Base-by-base conservation (phyloP, 2,329 filamentous ascomycete species). In the Akanthomyces dipterigenus region DNA sequence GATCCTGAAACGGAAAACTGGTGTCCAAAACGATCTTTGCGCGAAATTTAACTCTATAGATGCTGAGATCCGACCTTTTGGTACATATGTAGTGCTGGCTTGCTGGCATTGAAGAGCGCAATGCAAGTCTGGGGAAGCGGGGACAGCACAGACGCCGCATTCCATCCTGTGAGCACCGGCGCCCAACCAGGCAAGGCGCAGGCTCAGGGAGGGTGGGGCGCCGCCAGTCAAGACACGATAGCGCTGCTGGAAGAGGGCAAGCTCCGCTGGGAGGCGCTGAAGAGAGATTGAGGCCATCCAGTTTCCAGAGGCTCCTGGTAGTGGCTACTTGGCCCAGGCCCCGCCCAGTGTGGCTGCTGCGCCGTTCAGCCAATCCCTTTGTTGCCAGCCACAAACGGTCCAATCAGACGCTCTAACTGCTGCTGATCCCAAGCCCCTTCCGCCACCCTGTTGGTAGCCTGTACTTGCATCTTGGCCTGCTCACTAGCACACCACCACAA, bases 71-170 rank as follows among this genome's bases (percentile, higher is more conserved):
- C 3, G 14, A 16, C 36, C 36, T 5, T 38, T n/a, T 42, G n/a
- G 18, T n/a, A n/a, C n/a, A n/a, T n/a, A n/a, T n/a, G 36, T 20
- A 22, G n/a, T 34, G 31, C 8, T 34, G 31, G 31, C 31, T 11
- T 34, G 14, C 20, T 38, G 43, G 22, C 54, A 14, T 24, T 31
- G 14, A 12, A 18, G 31, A 38, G 28, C 31, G 31, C 49, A 50
- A 22, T 38, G 46, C 46, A 40, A 62, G 51, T 56, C 60, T 45
- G 60, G 60, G 60, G 60, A 62, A 62, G 60, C 60, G 60, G 60
- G 53, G 53, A 38, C 31, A 36, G 43, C 24, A 45, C n/a, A 36
- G 54, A 42, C 56, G 24, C 34, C 26, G 34, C 55, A 50, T 60
- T 58, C 48, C 31, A 34, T 55, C 28, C 26, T 46, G 57, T 53